Evolutionary conservation across 2,329 filamentous ascomycete genomes (phyloP).

Genomic region (Pseudogymnoascus sp.): DNA sequence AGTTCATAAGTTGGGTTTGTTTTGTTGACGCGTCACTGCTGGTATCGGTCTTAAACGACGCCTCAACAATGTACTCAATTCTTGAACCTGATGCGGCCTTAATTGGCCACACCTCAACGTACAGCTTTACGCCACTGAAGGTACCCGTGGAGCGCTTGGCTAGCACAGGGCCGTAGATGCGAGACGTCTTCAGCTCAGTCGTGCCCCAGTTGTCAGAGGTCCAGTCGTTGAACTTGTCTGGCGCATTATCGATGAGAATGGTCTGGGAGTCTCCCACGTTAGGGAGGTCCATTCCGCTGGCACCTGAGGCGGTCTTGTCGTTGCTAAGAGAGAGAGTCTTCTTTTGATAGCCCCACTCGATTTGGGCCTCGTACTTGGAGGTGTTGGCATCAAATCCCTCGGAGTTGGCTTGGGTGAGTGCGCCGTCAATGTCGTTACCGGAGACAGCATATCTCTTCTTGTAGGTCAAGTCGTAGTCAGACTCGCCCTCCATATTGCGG

Average conservation of each 20-base stretch:
- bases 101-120: conserved; percentile 29
- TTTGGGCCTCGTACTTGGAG: conserved; percentile 28
- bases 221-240: conserved; percentile 27
- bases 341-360: conserved; percentile 31
- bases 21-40: conserved; percentile 15
- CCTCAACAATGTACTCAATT: conserved; percentile 25
- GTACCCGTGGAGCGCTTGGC: conserved; percentile 25
- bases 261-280: conserved; percentile 17
- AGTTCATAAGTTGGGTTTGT: conserved; percentile 16
- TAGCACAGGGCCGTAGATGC: conserved; percentile 28
- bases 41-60: conserved; percentile 24
- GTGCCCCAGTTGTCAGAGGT: conserved; percentile 23
- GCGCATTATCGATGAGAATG: conserved; percentile 23
- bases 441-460: conserved; percentile 30
- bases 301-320: conserved; percentile 22
- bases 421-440: conserved; percentile 24
- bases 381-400: conserved; percentile 28
- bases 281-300: conserved; percentile 23
- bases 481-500: conserved; percentile 28
- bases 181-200: conserved; percentile 18
- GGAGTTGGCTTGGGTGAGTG: conserved; percentile 25
- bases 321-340: conserved; percentile 31
- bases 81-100: conserved; percentile 18
- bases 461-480: conserved; percentile 31
- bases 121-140: conserved; percentile 25